Base-by-base conservation (phyloP, 495 filamentous ascomycete genomes). In the Hyphodiscus hymeniophilus region DNA sequence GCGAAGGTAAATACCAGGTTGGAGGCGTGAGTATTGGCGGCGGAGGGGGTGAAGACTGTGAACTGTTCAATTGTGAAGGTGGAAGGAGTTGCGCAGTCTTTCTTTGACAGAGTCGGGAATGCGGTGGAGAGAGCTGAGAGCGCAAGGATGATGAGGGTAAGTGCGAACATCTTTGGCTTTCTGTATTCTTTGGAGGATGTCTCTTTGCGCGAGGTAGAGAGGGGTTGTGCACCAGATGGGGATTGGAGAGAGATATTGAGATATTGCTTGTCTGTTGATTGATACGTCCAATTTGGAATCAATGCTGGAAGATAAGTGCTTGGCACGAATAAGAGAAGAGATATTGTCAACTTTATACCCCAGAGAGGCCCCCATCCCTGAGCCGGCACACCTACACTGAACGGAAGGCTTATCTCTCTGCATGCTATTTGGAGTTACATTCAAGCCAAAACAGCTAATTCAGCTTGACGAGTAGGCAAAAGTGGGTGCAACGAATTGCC, bases 131-230 rank as follows among this genome's bases (percentile, higher is more conserved):
- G n/a, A 2, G 38, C 28, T 18, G 39, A 32, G 11, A 43, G 12
- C 4, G 47, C n/a, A 1, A 50, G 39, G 30, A 43, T 10, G 30
- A 50, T 7, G 34, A 45, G 15, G 15, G 28, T 47, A 12, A 20
- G 31, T 6, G 20, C 18, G 18, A 26, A 20, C 10, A 33, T 38
- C 5, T 10, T 28, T 17, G 26, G 21, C 18, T 18, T 21, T 21
- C 16, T n/a, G n/a, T n/a, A n/a, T n/a, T n/a, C n/a, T n/a, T n/a
- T 45, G 15, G 12, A n/a, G 42, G 8, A 40, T 6, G 16, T 43
- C 13, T 20, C 6, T 20, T 41, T 17, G 38, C 22, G 10, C 3
- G 13, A 24, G 28, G 23, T 28, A 3, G 41, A 43, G 12, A 20
- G 12, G 10, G 5, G 28, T 45, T 32, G 24, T 31, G n/a, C n/a